A percentile compares a stretch with the other conserved stretches of the same genome.
Conservation (phyloP, 768 basidiomycete genomes). For the Austroboletus eburneus region DNA sequence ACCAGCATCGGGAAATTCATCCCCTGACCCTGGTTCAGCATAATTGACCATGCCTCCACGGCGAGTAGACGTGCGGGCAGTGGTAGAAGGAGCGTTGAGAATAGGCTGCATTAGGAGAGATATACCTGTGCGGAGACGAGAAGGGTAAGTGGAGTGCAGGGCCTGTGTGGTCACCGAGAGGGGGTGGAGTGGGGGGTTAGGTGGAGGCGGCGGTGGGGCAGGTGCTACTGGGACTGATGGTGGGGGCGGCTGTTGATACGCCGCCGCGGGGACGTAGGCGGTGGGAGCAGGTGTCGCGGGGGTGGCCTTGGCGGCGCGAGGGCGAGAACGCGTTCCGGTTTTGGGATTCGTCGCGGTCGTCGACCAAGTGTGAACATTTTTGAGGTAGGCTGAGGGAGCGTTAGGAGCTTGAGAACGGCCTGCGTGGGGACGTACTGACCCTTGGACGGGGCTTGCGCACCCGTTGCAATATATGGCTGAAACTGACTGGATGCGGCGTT, state of each 20-base stretch:
- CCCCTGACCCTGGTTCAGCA: constrained; percentile 79
- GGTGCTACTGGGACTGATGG: constrained; percentile 27
- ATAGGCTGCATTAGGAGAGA: constrained; percentile 91
- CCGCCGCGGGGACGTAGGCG: constrained; percentile 33
- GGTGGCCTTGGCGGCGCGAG: constrained; percentile 34
- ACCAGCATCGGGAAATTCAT: constrained; percentile 77
- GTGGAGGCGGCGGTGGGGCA: constrained; percentile 30
- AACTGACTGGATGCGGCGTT: constrained; percentile 36
- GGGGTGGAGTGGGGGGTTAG: constrained; percentile 51
- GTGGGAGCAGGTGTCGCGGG: constrained; percentile 36
- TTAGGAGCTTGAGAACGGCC: constrained; percentile 14
- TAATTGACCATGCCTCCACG: constrained; percentile 79
- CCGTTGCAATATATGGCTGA: constrained; percentile 30
- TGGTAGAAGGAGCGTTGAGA: constrained; percentile 38
- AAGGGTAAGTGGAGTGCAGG: constrained; percentile 75
- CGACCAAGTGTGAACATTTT: constrained; percentile 71
- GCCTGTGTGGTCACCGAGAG: constrained; percentile 68
- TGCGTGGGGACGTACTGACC: constrained; percentile 12
- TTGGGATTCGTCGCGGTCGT: constrained; percentile 48
- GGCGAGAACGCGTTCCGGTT: constrained; percentile 38
- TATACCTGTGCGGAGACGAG: constrained; percentile 86
- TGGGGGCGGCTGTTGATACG: constrained; percentile 35
- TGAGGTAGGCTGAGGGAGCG: constrained; percentile 47
- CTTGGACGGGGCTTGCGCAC: constrained; percentile 30
- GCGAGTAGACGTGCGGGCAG: constrained; percentile 47